phyloP scores from a whole-genome alignment of 208 protist species.

The Leishmania martiniquensis region DNA sequence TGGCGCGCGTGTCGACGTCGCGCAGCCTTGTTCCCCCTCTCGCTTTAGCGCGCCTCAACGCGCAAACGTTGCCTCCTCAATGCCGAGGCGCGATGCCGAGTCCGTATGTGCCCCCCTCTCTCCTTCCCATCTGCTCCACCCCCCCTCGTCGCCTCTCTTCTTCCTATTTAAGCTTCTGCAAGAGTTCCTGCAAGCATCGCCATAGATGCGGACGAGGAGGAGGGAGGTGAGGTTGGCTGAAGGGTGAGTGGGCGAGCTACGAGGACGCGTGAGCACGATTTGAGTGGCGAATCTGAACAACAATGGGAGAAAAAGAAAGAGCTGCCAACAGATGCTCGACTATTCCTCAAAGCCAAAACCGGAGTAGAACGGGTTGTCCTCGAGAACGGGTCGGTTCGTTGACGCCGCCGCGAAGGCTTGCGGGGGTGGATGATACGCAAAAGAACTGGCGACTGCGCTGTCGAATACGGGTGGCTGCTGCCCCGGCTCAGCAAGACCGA shows the following conservation, averaged over 20 bases:
- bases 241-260: not conserved
- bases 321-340: not conserved
- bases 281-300: not conserved
- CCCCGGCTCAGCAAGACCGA: not conserved
- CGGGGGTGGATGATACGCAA: not conserved
- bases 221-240: not conserved
- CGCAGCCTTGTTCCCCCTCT: not conserved
- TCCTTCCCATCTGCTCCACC: not conserved
- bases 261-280: not conserved
- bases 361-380: conserved; percentile 44
- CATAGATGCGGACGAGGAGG: not conserved
- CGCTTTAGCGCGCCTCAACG: not conserved
- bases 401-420: not conserved
- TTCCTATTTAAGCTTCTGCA: not conserved
- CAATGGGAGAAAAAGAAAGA: not conserved
- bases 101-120: not conserved
- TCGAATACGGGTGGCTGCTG: conserved; percentile 8
- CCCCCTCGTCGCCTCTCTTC: not conserved
- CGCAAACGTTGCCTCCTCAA: not conserved
- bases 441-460: not conserved
- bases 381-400: conserved; percentile 9
- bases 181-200: not conserved
- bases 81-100: too few relatives aligned
- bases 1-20: not conserved
- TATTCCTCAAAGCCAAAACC: conserved; percentile 43